phyloP scores from a whole-genome alignment of 345 rosid species.

The Camelina neglecta region DNA sequence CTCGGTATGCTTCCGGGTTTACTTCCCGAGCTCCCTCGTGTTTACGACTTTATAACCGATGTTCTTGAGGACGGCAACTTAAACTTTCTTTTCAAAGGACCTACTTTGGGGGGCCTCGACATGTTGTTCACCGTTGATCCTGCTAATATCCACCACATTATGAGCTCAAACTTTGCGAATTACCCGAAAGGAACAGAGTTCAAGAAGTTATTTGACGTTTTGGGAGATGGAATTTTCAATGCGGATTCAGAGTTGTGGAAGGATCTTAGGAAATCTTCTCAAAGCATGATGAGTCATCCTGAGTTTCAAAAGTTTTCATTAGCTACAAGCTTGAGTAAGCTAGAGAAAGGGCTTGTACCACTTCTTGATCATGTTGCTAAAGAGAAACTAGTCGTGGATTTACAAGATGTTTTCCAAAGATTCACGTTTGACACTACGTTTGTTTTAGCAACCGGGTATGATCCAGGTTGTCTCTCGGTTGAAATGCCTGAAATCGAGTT shows the following conservation, averaged over 20 bases:
- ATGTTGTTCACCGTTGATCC: constrained; percentile 57
- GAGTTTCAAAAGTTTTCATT: constrained; percentile 44
- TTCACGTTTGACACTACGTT: constrained; percentile 55
- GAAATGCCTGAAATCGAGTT: constrained; percentile 49
- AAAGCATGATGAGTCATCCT: constrained; percentile 41
- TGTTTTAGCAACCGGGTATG: constrained; percentile 50
- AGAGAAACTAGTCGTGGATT: constrained; percentile 43
- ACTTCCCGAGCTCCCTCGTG: constrained; percentile 35
- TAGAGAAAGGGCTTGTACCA: constrained; percentile 52
- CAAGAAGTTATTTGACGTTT: constrained; percentile 54
- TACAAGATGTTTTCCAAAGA: constrained; percentile 57
- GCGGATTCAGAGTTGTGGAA: constrained; percentile 56
- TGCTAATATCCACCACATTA: constrained; percentile 57
- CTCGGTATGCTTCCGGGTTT: constrained; percentile 64
- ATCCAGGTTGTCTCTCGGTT: constrained; percentile 49
- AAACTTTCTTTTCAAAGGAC: constrained; percentile 52
- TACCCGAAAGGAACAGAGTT: constrained; percentile 66
- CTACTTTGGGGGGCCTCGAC: constrained; percentile 45
- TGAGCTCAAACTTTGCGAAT: constrained; percentile 61
- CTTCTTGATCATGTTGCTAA: constrained; percentile 51
- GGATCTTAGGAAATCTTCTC: constrained; percentile 51
- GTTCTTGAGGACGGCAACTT: constrained; percentile 33
- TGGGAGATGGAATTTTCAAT: constrained; percentile 68
- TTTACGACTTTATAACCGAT: constrained; percentile 47
- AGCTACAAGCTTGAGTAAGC: constrained; percentile 44